Percentiles rank a stretch among this genome's conserved stretches.
Evolutionary conservation across 108 stramenopile species (phyloP).

Genomic region (Stephanodiscus minutulus): DNA sequence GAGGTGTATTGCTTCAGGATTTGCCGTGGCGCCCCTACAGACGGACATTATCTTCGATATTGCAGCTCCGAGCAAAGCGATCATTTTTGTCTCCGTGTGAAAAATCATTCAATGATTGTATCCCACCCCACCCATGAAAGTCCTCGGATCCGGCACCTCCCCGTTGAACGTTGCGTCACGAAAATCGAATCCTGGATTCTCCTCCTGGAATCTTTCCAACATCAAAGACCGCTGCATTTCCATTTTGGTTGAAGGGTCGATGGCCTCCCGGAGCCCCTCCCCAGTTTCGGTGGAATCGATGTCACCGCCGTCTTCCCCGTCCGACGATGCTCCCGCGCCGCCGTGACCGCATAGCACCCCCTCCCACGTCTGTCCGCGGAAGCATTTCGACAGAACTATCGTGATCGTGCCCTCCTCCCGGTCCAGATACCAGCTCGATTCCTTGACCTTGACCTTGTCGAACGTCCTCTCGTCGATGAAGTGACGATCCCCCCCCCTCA

Average conservation of each 20-base stretch:
- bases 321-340: conserved; percentile 4
- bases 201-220: conserved; percentile 94
- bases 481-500: conserved; percentile 62
- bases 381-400: conserved; percentile 69
- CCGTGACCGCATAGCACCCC: conserved; percentile 40
- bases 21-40: too few relatives aligned
- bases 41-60: too few relatives aligned
- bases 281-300: background rate
- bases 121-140: conserved; percentile 96
- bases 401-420: conserved; percentile 65
- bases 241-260: conserved; percentile 76
- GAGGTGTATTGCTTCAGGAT: too few relatives aligned
- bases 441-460: conserved; percentile 77
- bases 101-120: conserved; percentile 44
- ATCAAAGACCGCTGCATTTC: conserved; percentile 89
- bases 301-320: background rate
- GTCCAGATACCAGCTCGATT: conserved; percentile 71
- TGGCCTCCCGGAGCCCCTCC: background rate
- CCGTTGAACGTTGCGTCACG: conserved; percentile 96
- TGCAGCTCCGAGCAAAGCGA: too few relatives aligned
- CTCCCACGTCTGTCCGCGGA: conserved; percentile 76
- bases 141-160: conserved; percentile 90
- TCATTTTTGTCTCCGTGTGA: too few relatives aligned
- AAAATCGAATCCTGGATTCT: conserved; percentile 98
- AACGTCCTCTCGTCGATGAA: conserved; percentile 89